Evolutionary conservation across 306 rosid species (phyloP).

Genomic region (Vigna radiata): DNA sequence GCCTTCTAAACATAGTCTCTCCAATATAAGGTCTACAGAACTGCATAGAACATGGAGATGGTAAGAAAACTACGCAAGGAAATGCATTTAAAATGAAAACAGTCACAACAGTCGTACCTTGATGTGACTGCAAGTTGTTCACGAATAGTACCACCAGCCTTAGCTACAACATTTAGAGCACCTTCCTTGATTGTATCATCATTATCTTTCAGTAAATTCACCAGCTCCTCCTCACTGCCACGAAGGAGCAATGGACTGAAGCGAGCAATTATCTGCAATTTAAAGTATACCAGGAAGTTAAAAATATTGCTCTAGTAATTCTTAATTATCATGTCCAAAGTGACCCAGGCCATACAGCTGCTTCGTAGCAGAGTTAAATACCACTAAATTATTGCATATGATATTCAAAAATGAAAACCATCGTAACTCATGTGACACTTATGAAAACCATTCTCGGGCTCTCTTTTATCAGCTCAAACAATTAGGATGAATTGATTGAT

Average conservation of each 20-base stretch:
- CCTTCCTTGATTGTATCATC: slow-evolving; percentile 88
- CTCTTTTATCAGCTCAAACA: slow-evolving; percentile 24
- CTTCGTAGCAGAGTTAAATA: slow-evolving; percentile 25
- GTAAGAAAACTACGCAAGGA: slow-evolving; percentile 41
- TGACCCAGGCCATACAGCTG: slow-evolving; percentile 26
- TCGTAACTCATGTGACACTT: slow-evolving; percentile 12
- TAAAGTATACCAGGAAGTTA: slow-evolving; percentile 29
- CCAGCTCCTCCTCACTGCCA: slow-evolving; percentile 82
- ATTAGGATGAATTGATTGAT: slow-evolving; percentile 8
- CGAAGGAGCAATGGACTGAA: slow-evolving; percentile 81
- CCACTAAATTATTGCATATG: slow-evolving; percentile 1
- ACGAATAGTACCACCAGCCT: slow-evolving; percentile 93
- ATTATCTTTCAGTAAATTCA: slow-evolving; percentile 81
- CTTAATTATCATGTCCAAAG: slow-evolving; percentile 27
- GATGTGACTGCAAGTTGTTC: slow-evolving; percentile 81
- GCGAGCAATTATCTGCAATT: slow-evolving; percentile 89
- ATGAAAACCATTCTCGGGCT: slow-evolving; percentile 1
- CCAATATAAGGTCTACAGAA: slow-evolving; percentile 90
- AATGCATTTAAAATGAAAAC: slow-evolving; percentile 34
- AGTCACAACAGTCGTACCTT: slow-evolving; percentile 60
- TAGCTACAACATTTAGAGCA: slow-evolving; percentile 75
- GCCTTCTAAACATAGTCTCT: slow-evolving; percentile 90
- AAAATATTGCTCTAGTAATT: slow-evolving; percentile 21
- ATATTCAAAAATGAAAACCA: slow-evolving; percentile 14
- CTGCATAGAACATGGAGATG: slow-evolving; percentile 57